These are phyloP conservation scores for Cutaneotrichosporon spelunceum DNA, from an alignment of 1,284 basidiomycete species.

Conservation along the genomic window DNA sequence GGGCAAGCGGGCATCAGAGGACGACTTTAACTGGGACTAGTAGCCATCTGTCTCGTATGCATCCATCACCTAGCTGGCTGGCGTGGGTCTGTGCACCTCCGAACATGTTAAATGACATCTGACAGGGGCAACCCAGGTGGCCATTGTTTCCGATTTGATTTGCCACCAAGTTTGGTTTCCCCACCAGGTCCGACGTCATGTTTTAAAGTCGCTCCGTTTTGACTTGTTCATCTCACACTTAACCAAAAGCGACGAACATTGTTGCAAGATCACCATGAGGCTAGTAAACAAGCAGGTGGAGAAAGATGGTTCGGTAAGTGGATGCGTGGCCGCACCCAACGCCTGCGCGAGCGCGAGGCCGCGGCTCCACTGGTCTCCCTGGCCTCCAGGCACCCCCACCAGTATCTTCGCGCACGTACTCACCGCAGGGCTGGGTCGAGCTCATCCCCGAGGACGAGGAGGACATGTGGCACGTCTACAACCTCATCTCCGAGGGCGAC, in stretches of 20 bases:
- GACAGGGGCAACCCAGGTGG: not conserved
- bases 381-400: too few relatives aligned
- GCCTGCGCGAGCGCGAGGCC: too few relatives aligned
- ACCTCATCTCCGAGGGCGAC: slow-evolving; percentile 88
- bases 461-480: slow-evolving; percentile 99
- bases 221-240: not conserved
- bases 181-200: slow-evolving; percentile 6
- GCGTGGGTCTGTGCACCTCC: not conserved
- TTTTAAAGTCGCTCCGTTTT: not conserved
- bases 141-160: not conserved
- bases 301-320: slow-evolving; percentile 69
- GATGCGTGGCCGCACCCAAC: not conserved
- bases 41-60: not conserved
- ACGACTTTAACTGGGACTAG: slow-evolving; percentile 41
- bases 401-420: too few relatives aligned
- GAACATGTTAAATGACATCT: not conserved
- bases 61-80: not conserved
- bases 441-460: slow-evolving; percentile 91
- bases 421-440: slow-evolving; percentile 76
- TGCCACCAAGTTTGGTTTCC: not conserved
- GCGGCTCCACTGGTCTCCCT: slow-evolving; percentile 6
- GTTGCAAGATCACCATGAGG: slow-evolving; percentile 57
- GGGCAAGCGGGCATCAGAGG: slow-evolving; percentile 20
- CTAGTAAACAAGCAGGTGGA: slow-evolving; percentile 65
- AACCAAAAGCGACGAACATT: not conserved